Evolutionary conservation across 1,139 yeast species (phyloP).

Genomic region (Sugiyamaella xylanicola): DNA sequence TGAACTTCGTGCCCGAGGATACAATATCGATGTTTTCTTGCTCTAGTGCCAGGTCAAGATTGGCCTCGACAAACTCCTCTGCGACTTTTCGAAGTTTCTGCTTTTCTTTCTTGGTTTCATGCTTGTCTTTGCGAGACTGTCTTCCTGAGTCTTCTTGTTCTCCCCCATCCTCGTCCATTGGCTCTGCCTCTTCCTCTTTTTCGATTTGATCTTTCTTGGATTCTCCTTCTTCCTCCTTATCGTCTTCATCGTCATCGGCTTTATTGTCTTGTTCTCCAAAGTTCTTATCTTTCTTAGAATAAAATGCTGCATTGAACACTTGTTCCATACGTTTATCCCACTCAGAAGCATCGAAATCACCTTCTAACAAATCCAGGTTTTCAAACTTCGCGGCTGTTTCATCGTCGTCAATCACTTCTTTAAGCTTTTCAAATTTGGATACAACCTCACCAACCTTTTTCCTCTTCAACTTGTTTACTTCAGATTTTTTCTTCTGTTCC

Average conservation of each 20-base stretch:
- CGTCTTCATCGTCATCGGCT: slow-evolving; percentile 26
- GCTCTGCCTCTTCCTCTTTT: slow-evolving; percentile 37
- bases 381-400: slow-evolving; percentile 68
- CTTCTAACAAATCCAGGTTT: slow-evolving; percentile 68
- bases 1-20: slow-evolving; percentile 66
- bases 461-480: slow-evolving; percentile 70
- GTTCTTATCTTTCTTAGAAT: slow-evolving; percentile 54
- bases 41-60: slow-evolving; percentile 43
- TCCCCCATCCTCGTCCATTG: slow-evolving; percentile 33
- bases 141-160: slow-evolving; percentile 30
- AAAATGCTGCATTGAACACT: slow-evolving; percentile 81
- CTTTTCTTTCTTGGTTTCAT: slow-evolving; percentile 63
- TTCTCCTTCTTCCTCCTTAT: slow-evolving; percentile 30
- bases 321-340: slow-evolving; percentile 91
- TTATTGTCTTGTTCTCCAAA: slow-evolving; percentile 54
- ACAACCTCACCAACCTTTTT: slow-evolving; percentile 75
- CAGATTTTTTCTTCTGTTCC: slow-evolving; percentile 59
- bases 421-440: slow-evolving; percentile 73
- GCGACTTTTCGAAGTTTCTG: slow-evolving; percentile 66
- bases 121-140: slow-evolving; percentile 51
- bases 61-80: slow-evolving; percentile 65
- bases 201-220: no score
- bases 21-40: slow-evolving; percentile 40
- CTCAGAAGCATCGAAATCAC: slow-evolving; percentile 85
- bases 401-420: slow-evolving; percentile 74